Evolutionary conservation across 208 protist genomes (phyloP).

Genomic region (Giardia muris): DNA sequence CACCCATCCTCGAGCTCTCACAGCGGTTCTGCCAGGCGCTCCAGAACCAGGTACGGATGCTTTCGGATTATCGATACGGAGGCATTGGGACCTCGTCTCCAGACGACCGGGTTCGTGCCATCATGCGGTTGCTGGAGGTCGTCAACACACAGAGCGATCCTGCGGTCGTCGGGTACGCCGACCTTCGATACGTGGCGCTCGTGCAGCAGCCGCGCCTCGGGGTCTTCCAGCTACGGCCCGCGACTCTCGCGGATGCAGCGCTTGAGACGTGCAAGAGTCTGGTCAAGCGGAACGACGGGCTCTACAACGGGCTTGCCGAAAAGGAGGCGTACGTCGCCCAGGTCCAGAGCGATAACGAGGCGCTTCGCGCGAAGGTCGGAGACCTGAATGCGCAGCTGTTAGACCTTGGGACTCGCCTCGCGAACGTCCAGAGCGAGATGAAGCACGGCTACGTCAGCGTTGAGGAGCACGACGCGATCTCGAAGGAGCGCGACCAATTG

Average conservation of each 20-base stretch:
- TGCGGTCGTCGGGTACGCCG: background rate
- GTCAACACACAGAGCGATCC: background rate
- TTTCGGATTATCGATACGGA: background rate
- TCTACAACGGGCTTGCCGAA: background rate
- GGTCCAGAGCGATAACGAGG: background rate
- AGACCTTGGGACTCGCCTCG: background rate
- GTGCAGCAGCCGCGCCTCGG: background rate
- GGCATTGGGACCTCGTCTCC: background rate
- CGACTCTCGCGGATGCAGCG: background rate
- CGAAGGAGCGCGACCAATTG: background rate
- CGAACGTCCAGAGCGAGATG: background rate
- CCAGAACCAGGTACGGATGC: background rate
- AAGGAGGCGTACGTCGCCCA: background rate
- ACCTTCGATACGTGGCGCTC: background rate
- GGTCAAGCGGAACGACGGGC: background rate
- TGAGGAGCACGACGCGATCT: background rate
- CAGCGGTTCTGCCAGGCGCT: background rate
- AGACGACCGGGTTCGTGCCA: background rate
- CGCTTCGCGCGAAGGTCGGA: background rate
- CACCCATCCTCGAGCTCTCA: background rate
- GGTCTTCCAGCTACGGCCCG: background rate
- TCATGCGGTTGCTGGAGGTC: background rate
- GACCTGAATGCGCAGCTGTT: background rate
- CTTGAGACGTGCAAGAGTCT: background rate
- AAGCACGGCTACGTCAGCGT: background rate